Conservation (phyloP, 176 grass and related monocot genomes). For the Zizania latifolia region DNA sequence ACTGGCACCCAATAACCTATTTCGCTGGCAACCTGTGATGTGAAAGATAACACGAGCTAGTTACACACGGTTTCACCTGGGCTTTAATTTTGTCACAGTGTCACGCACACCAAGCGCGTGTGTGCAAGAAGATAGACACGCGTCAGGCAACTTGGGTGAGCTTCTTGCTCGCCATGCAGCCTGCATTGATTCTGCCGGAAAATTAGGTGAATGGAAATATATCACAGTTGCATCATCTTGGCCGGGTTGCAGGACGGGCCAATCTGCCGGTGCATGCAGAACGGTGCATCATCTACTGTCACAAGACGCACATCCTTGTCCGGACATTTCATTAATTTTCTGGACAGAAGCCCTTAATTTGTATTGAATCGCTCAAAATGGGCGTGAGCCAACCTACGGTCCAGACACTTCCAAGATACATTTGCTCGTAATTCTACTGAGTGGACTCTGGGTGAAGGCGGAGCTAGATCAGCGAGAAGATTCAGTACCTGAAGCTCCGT, state of each 20-base stretch:
- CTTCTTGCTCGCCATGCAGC: neutral
- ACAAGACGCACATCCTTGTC: neutral
- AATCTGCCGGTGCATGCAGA: neutral
- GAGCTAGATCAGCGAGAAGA: neutral
- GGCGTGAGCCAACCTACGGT: neutral
- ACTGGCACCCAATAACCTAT: neutral
- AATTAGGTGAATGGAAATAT: neutral
- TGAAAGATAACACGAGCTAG: neutral
- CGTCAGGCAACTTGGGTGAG: neutral
- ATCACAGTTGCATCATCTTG: neutral
- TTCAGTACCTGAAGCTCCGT: neutral
- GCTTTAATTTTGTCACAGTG: neutral
- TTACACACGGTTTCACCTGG: neutral
- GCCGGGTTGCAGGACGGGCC: neutral
- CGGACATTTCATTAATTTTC: neutral
- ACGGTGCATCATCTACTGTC: neutral
- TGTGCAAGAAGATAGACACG: neutral
- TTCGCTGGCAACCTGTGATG: neutral
- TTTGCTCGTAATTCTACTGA: neutral
- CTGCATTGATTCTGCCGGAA: slow-evolving; percentile 10
- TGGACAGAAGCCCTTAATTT: neutral
- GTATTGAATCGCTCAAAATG: neutral
- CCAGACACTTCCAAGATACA: neutral
- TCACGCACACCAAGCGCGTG: neutral
- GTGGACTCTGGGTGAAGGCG: neutral